Evolutionary conservation across 139 green algal species (phyloP).

Genomic region (Coelastrella sp.): DNA sequence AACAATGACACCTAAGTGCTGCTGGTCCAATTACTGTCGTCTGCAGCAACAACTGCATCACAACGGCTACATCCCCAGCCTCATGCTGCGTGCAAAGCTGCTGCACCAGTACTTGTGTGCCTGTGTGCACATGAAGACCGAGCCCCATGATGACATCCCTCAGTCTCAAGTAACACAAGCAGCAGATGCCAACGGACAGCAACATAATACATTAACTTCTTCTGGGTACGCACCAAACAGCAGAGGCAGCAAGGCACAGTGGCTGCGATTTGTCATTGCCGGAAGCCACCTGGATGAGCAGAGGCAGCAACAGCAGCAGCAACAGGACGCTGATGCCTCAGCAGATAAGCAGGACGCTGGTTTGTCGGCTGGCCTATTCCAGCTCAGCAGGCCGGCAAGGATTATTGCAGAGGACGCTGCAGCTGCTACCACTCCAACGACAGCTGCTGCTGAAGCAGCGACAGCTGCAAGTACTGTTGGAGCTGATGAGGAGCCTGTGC

Average conservation of each 20-base stretch:
- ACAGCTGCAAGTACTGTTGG: neutral
- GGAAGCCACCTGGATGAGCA: neutral
- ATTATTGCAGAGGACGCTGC: neutral
- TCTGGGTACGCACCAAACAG: neutral
- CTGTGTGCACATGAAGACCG: constrained; percentile 24
- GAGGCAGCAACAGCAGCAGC: constrained; percentile 1
- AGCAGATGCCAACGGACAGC: neutral
- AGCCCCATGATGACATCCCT: constrained; percentile 4
- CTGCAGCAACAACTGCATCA: constrained; percentile 30
- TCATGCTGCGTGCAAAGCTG: constrained; percentile 58
- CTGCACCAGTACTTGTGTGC: constrained; percentile 60
- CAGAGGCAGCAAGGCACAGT: neutral
- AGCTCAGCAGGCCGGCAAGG: neutral
- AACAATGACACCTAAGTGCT: too few relatives aligned
- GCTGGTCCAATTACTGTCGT: neutral
- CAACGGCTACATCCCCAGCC: constrained; percentile 62
- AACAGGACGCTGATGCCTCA: neutral
- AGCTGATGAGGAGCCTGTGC: too few relatives aligned
- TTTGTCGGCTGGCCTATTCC: neutral
- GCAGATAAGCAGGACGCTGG: too few relatives aligned
- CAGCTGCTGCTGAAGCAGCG: neutral
- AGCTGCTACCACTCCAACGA: neutral
- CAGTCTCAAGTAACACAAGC: neutral
- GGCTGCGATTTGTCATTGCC: constrained; percentile 26
- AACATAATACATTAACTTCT: neutral